Evolutionary conservation across 345 rosid species (phyloP), one percentile per base, ranked within the genome.

Genomic region (Gynandropsis gynandra): DNA sequence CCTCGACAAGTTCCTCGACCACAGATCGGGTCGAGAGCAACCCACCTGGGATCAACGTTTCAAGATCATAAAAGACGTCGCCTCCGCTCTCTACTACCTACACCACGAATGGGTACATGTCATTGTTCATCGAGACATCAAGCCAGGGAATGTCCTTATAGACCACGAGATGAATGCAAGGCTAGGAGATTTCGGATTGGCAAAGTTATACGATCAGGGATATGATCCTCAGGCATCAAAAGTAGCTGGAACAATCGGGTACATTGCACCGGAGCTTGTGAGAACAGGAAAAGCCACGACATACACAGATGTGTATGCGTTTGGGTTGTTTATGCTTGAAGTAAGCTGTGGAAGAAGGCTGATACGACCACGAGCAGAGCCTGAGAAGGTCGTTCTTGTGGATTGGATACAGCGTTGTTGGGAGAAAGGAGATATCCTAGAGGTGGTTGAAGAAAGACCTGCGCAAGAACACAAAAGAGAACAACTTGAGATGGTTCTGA

Each of bases 71-170:
- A 69, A 55, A 52, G 73, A 69, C 0, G 62, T 76, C 0, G 76
- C 74, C 0, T 55, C 57, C 10, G 80, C 64, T 6, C 66, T 76
- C 3, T 42, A 58, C 16, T 69, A 72, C 47, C 65, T 76, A 5
- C 80, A 76, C 14, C 71, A 72, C 16, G 73, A 70, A 12, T 76
- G 73, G 80, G 73, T 63, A 35, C 71, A 76, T 37, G 66, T 69
- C 1, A 74, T 76, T 3, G 27, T 76, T n/a, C 80, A 72, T 37
- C 50, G 80, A 47, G 75, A 76, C 44, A 57, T 72, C 29, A 75
- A 69, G 50, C 67, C 80, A 0, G 63, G 52, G 10, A 75, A 69
- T 52, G 51, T 69, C 11, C 58, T 72, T 13, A 51, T 75, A 10
- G 80, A 75, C 24, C 47, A 50, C 5, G 43, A 69, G 4, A 39